Conservation (phyloP, 495 filamentous ascomycete genomes). For the Elasticomyces elasticus region DNA sequence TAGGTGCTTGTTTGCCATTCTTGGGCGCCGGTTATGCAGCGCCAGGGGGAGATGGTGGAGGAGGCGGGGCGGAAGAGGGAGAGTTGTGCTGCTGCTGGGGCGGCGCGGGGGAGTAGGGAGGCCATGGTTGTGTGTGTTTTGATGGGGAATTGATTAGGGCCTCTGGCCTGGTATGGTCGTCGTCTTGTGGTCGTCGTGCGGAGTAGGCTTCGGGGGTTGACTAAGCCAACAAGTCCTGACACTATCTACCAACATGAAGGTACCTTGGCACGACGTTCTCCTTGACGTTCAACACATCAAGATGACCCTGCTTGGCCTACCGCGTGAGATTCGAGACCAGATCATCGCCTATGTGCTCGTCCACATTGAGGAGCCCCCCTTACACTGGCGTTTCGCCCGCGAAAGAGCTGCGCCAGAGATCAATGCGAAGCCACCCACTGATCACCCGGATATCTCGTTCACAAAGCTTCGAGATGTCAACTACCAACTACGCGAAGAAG, state of each 20-base stretch:
- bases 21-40: constrained; percentile 14
- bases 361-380: not conserved
- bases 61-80: constrained; percentile 15
- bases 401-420: not conserved
- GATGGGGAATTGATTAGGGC: too few species aligned
- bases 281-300: not conserved
- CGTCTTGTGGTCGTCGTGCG: too few species aligned
- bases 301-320: not conserved
- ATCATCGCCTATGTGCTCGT: not conserved
- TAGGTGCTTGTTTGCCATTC: constrained; percentile 24
- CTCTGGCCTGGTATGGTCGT: too few species aligned
- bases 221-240: too few species aligned
- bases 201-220: too few species aligned
- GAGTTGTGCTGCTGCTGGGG: not conserved
- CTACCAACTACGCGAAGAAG: not conserved
- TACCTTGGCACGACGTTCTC: too few species aligned
- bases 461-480: not conserved
- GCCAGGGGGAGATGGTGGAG: constrained; percentile 13
- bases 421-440: not conserved
- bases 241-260: too few species aligned
- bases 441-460: not conserved
- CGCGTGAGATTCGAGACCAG: constrained; percentile 2
- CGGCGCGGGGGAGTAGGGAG: not conserved
- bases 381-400: not conserved
- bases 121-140: not conserved